Conservation (phyloP, 2,329 filamentous ascomycete genomes). For the Polychaeton citri region DNA sequence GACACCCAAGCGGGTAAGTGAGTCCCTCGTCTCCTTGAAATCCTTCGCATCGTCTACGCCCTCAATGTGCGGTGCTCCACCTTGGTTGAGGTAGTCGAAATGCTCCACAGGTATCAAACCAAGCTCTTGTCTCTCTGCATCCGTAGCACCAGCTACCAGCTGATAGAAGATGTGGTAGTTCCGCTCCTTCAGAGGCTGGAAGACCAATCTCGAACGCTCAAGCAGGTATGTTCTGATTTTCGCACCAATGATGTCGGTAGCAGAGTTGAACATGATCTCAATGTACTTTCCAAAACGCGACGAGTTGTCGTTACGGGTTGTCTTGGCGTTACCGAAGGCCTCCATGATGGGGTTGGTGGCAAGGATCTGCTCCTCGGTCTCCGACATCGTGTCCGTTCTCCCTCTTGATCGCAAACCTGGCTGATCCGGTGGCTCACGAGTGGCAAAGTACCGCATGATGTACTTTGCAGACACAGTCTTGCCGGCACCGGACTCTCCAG, state of each 20-base stretch:
- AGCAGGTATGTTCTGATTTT: constrained; percentile 94
- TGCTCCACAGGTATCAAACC: constrained; percentile 71
- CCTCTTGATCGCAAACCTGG: constrained; percentile 66
- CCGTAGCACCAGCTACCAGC: constrained; percentile 79
- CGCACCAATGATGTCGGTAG: constrained; percentile 92
- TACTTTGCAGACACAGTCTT: constrained; percentile 99
- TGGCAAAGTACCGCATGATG: constrained; percentile 99
- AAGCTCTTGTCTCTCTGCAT: constrained; percentile 67
- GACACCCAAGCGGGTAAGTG: constrained; percentile 79
- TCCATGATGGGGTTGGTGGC: constrained; percentile 99
- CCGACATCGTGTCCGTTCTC: constrained; percentile 69
- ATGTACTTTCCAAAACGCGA: constrained; percentile 99
- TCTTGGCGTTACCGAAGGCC: constrained; percentile 98
- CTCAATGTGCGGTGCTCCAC: constrained; percentile 78
- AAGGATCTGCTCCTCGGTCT: constrained; percentile 96
- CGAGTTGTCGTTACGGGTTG: constrained; percentile 98
- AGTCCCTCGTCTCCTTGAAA: constrained; percentile 76
- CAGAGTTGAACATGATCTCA: constrained; percentile 96
- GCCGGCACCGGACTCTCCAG: constrained; percentile 93
- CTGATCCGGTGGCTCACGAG: constrained; percentile 83
- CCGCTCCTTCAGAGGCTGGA: constrained; percentile 91
- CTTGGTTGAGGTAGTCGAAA: constrained; percentile 94
- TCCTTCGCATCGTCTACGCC: constrained; percentile 93
- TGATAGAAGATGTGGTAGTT: constrained; percentile 99
- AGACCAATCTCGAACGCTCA: constrained; percentile 89